phyloP scores from a whole-genome alignment of 495 filamentous ascomycete species.

The Friedmanniomyces simplex region DNA sequence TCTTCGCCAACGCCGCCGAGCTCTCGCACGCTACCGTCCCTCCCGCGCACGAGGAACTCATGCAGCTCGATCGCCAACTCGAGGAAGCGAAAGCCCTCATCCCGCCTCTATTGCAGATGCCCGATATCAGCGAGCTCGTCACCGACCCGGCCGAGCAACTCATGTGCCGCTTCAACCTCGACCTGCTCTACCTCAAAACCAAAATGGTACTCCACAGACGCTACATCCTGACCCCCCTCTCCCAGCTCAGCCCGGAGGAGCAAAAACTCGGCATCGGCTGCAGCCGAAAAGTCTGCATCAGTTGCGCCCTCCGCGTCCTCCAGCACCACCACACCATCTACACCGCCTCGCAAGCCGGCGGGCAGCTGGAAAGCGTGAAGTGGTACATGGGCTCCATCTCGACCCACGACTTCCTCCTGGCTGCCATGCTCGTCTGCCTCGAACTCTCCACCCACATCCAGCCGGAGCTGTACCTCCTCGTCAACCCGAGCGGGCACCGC shows the following conservation, averaged over 20 bases:
- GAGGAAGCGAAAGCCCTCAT: slow-evolving; percentile 30
- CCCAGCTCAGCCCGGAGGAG: slow-evolving; percentile 9
- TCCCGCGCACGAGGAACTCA: slow-evolving; percentile 31
- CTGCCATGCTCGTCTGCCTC: slow-evolving; percentile 43
- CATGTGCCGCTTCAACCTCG: slow-evolving; percentile 34
- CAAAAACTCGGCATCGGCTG: slow-evolving; percentile 18
- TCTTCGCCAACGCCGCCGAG: slow-evolving; percentile 40
- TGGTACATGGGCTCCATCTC: slow-evolving; percentile 41
- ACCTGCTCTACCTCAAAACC: slow-evolving; percentile 35
- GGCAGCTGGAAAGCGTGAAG: slow-evolving; percentile 35
- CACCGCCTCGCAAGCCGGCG: slow-evolving; percentile 31
- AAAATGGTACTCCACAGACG: slow-evolving; percentile 37
- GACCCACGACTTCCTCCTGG: slow-evolving; percentile 40
- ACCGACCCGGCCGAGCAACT: slow-evolving; percentile 33
- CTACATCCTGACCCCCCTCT: slow-evolving; percentile 24
- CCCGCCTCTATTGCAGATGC: slow-evolving; percentile 29
- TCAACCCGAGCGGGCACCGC: background rate
- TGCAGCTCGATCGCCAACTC: slow-evolving; percentile 32
- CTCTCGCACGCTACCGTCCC: slow-evolving; percentile 29
- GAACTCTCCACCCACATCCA: slow-evolving; percentile 29
- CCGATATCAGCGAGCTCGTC: slow-evolving; percentile 32
- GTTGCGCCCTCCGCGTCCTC: slow-evolving; percentile 36
- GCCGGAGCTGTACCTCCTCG: background rate
- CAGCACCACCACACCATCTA: slow-evolving; percentile 31
- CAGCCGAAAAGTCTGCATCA: slow-evolving; percentile 35